These are phyloP conservation scores for Biscogniauxia marginata DNA, from an alignment of 2,329 filamentous ascomycete species.

Conservation along the genomic window DNA sequence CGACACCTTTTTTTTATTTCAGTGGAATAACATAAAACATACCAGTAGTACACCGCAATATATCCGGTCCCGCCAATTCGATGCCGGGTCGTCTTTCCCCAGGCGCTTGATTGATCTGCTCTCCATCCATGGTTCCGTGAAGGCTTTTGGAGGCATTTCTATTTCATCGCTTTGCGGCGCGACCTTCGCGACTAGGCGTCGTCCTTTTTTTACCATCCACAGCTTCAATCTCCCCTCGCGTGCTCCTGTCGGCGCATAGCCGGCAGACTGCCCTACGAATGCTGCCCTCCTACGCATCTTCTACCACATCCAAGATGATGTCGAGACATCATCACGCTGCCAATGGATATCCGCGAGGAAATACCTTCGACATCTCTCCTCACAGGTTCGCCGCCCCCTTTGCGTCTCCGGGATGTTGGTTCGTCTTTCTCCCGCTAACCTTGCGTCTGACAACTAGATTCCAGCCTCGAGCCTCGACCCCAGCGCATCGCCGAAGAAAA, in stretches of 20 bases:
- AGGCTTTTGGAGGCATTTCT: slow-evolving; percentile 6
- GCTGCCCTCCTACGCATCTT: slow-evolving; percentile 59
- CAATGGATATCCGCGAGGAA: slow-evolving; percentile 77
- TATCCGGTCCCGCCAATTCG: slow-evolving; percentile 5
- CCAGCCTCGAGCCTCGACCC: slow-evolving; percentile 75
- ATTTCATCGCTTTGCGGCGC: slow-evolving; percentile 15
- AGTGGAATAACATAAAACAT: too few species aligned
- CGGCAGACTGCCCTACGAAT: slow-evolving; percentile 39
- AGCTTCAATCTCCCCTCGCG: slow-evolving; percentile 6
- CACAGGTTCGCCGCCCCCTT: slow-evolving; percentile 66
- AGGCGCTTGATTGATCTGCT: slow-evolving; percentile 1
- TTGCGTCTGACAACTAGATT: slow-evolving; percentile 58
- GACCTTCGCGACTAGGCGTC: slow-evolving; percentile 12
- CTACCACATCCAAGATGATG: slow-evolving; percentile 66
- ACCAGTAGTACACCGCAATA: background rate
- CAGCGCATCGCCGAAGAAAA: slow-evolving; percentile 68
- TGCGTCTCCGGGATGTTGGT: slow-evolving; percentile 7
- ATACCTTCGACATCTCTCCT: slow-evolving; percentile 83
- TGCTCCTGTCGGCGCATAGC: slow-evolving; percentile 5
- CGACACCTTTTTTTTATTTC: slow-evolving; percentile 2
- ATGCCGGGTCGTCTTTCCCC: slow-evolving; percentile 1
- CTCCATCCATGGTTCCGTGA: slow-evolving; percentile 17
- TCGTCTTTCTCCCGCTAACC: slow-evolving; percentile 13
- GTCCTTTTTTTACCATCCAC: slow-evolving; percentile 12
- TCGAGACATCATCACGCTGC: slow-evolving; percentile 75